These are phyloP conservation scores for Starmerella geochares DNA, from an alignment of 805 yeast species.

Conservation along the genomic window DNA sequence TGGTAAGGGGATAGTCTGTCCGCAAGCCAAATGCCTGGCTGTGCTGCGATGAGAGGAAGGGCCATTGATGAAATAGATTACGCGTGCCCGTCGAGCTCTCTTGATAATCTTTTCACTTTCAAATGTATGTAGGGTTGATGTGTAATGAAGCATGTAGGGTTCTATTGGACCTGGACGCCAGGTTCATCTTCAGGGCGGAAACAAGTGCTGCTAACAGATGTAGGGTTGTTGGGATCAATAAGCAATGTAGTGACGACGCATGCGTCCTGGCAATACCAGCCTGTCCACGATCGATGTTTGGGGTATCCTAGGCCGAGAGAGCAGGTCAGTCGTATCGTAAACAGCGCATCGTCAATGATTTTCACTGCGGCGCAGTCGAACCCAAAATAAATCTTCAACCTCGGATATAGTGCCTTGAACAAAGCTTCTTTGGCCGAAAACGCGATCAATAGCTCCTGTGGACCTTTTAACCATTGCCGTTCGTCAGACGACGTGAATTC, in stretches of 20 bases:
- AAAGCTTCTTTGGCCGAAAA: slow-evolving; percentile 19
- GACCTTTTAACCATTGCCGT: neutral
- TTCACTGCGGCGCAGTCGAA: slow-evolving; percentile 13
- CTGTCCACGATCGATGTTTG: neutral
- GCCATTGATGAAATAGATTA: slow-evolving; percentile 3
- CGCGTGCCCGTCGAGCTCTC: neutral
- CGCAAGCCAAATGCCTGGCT: slow-evolving; percentile 19
- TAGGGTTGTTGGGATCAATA: neutral
- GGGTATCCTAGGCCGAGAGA: neutral
- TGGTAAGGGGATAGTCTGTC: slow-evolving; percentile 14
- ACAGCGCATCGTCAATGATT: neutral
- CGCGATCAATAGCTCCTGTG: neutral
- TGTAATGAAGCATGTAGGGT: neutral
- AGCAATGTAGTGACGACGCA: neutral
- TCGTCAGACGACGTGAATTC: neutral
- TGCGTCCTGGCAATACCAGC: neutral
- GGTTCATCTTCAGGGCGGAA: too few relatives aligned
- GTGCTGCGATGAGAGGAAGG: slow-evolving; percentile 18
- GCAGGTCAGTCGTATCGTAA: neutral
- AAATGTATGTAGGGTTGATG: neutral
- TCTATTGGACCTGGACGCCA: neutral
- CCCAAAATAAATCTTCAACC: slow-evolving; percentile 6
- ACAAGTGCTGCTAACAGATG: too few relatives aligned
- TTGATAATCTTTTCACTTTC: neutral
- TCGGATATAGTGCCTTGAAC: slow-evolving; percentile 16